A percentile compares a stretch with the other conserved stretches of the same genome.
phyloP scores from a whole-genome alignment of 2,329 filamentous ascomycete genomes.

The Aquanectria penicillioides region DNA sequence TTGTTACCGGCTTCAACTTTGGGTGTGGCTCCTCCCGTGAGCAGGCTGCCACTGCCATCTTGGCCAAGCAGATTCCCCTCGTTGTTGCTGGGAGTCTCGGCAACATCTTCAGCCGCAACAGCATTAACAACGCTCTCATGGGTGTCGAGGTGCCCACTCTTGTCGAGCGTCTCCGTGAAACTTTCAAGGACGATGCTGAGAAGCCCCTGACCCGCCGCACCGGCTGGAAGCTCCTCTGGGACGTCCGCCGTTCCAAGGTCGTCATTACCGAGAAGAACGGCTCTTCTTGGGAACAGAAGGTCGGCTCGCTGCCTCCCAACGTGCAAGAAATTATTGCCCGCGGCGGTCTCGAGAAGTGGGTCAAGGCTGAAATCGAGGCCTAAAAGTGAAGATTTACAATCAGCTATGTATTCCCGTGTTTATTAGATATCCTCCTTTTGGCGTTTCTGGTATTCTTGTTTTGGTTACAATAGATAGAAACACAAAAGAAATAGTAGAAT shows the following conservation, averaged over 20 bases:
- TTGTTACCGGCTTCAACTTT: constrained; percentile 90
- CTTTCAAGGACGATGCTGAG: constrained; percentile 54
- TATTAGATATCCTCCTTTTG: no score
- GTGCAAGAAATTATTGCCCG: constrained; percentile 84
- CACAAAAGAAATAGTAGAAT: no score
- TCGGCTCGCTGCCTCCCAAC: constrained; percentile 83
- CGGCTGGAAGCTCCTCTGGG: constrained; percentile 85
- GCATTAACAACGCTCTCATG: constrained; percentile 82
- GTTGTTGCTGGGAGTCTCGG: constrained; percentile 84
- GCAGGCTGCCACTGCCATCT: constrained; percentile 19
- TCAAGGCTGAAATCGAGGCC: constrained; percentile 70
- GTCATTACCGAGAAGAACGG: constrained; percentile 75
- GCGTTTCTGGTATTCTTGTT: no score
- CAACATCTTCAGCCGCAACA: constrained; percentile 83
- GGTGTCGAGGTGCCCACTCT: constrained; percentile 75
- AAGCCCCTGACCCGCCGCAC: constrained; percentile 59
- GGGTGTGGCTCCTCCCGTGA: constrained; percentile 85
- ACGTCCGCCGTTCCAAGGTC: constrained; percentile 77
- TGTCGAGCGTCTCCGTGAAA: constrained; percentile 71
- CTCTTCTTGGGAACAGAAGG: constrained; percentile 77
- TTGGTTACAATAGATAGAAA: no score
- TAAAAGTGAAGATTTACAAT: no score
- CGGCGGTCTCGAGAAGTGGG: constrained; percentile 84
- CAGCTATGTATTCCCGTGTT: not conserved
- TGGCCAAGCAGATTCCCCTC: constrained; percentile 79